Base-by-base conservation (phyloP, 2,329 filamentous ascomycete species). In the Cercospora sojina region DNA sequence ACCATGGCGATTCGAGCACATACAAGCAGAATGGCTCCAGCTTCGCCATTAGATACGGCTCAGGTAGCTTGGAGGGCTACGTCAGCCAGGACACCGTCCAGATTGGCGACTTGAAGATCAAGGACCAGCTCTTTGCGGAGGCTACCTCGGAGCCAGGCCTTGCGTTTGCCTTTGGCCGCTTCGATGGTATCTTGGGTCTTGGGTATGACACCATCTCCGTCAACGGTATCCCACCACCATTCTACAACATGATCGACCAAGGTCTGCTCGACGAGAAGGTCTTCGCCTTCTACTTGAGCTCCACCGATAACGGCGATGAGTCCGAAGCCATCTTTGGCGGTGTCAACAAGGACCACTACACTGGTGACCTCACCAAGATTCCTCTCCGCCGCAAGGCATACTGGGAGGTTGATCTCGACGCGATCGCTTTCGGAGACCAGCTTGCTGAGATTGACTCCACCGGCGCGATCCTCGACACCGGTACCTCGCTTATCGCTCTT, bases 341-440 rank as follows among this genome's bases (percentile, higher is more conserved):
- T 72, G 82, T 97, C 69, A 90, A 98, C 80, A 83, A 92, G 83
- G 83, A 84, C 77, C 92, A 95, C 85, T 90, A 87, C 81, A 89
- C 86, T 43, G 95, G 95, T 77, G 90, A 98, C 81, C 87, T 99
- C 76, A 91, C 89, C 79, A 96, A 93, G 80, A 92, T 99, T 73
- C 95, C 95, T 64, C 88, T 99, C 74, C 92, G 95, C 80, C 92
- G 95, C 79, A 98, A 98, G 90, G 95, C 95, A 59, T 99, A 99
- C 87, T 99, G 95, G 95, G 95, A 99, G 86, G 94, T 99, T 64
- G 93, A 98, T 76, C 89, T 99, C 69, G 90, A 98, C 76, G 86
- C 92, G 71, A 95, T 99, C 82, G 88, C 90, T 64, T 92, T 97
- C 71, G 96, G 95, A 74, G 86, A 93, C 62, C 87, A 91, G 77